Evolutionary conservation across 1,284 basidiomycete species (phyloP), one percentile per base, ranked within the genome.

Genomic region (Ceratobasidium sp.): DNA sequence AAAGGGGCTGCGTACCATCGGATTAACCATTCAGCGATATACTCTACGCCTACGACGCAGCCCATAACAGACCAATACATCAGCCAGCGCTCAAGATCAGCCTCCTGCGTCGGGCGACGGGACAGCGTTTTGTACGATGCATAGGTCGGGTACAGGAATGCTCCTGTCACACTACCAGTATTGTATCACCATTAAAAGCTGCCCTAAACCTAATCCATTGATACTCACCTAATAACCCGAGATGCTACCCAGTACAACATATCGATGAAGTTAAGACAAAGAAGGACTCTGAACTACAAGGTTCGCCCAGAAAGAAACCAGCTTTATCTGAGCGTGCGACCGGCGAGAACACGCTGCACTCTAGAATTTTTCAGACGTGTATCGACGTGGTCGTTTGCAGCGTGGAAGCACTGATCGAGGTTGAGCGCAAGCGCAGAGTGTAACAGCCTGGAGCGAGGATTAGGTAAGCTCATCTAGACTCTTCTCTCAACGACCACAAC

Each of bases 51-150:
- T 46, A 94, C 88, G 79, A 95, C 89, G 83, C 91, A 92, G 0
- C 93, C 95, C 13, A 96, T 89, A 0, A 96, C 94, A 44, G 91
- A 92, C 95, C 95, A 96, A 82, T 95, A 96, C 94, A 95, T 96
- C 70, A 95, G 87, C 94, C 95, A 95, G 86, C 93, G 87, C 83
- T 96, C 95, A 6, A 96, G 87, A 42, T 94, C 93, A 63, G 89
- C 91, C 82, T 95, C 92, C 3, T 92, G 91, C 0, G 93, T 93
- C 51, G 94, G 93, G 61, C 94, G 88, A 83, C 93, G 92, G 64
- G 92, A 93, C 49, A 95, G 88, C 0, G 91, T 90, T 87, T 96
- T 96, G 87, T 95, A 96, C 33, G 94, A 95, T 53, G 94, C 93
- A 85, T 96, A 96, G 23, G 91, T 92, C 0, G 95, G 94, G 83